phyloP scores from a whole-genome alignment of 345 rosid genomes.

The Brassica rapa region DNA sequence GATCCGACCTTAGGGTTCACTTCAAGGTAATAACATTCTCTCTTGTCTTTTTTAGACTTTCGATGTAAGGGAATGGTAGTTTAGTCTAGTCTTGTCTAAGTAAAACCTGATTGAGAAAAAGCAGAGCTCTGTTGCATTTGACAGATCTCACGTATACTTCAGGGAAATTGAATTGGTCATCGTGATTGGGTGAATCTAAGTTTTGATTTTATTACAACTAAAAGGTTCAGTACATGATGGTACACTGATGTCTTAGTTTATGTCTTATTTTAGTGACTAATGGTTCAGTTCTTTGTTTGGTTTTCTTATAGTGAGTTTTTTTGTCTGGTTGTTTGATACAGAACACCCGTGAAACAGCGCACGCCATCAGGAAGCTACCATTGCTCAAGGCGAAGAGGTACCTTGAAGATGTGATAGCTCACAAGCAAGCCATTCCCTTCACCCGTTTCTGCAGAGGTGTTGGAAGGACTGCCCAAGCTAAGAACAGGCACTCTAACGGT shows the following conservation, averaged over 20 bases:
- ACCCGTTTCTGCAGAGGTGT: slow-evolving; percentile 91
- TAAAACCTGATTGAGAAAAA: slow-evolving; percentile 58
- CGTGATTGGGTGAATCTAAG: slow-evolving; percentile 71
- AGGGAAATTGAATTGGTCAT: slow-evolving; percentile 53
- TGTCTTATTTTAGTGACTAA: slow-evolving; percentile 28
- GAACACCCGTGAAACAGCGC: slow-evolving; percentile 96
- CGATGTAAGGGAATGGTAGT: slow-evolving; percentile 2
- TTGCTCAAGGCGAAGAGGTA: slow-evolving; percentile 92
- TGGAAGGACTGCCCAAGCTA: slow-evolving; percentile 98
- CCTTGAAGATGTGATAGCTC: slow-evolving; percentile 93
- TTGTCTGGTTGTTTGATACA: slow-evolving; percentile 3
- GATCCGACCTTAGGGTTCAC: slow-evolving; percentile 91
- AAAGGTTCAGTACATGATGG: slow-evolving; percentile 65
- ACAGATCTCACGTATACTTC: slow-evolving; percentile 56
- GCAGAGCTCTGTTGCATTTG: slow-evolving; percentile 59
- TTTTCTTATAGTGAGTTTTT: background rate
- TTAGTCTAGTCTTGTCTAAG: background rate
- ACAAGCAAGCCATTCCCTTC: slow-evolving; percentile 98
- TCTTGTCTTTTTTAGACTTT: background rate
- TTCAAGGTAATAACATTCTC: slow-evolving; percentile 66
- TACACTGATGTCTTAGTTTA: slow-evolving; percentile 26
- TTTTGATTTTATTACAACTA: slow-evolving; percentile 35
- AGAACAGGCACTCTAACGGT: slow-evolving; percentile 93
- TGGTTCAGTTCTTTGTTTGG: slow-evolving; percentile 43
- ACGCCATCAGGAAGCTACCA: slow-evolving; percentile 78